Evolutionary conservation across 306 rosid genomes (phyloP).

Genomic region (Cicer cuneatum): DNA sequence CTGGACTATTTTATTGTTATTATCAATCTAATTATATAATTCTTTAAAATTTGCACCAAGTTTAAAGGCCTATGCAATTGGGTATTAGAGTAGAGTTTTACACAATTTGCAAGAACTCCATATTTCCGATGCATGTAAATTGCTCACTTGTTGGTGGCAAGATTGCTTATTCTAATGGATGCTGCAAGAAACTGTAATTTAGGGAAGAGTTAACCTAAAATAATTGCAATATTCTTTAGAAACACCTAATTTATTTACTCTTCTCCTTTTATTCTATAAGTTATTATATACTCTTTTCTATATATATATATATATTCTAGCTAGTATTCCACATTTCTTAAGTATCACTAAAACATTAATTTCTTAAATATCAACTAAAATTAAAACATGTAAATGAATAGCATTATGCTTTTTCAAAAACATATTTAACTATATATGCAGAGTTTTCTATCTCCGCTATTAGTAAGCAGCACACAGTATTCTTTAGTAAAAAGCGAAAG

Average conservation of each 20-base stretch:
- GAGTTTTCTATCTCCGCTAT: background rate
- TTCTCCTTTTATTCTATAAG: too few relatives aligned
- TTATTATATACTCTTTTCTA: too few relatives aligned
- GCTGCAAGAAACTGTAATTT: background rate
- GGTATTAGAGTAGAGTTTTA: background rate
- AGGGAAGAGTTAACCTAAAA: background rate
- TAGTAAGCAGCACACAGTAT: conserved; percentile 39
- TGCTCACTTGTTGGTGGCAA: background rate
- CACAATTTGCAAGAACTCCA: too few relatives aligned
- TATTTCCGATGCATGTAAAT: too few relatives aligned
- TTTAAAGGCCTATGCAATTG: background rate
- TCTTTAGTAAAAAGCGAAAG: conserved; percentile 60
- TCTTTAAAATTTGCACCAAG: background rate
- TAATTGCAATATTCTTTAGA: background rate
- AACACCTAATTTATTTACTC: background rate
- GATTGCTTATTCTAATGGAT: background rate
- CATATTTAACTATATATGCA: background rate
- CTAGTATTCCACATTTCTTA: too few relatives aligned
- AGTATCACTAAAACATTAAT: too few relatives aligned
- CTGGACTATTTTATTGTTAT: too few relatives aligned
- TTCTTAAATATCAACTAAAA: too few relatives aligned
- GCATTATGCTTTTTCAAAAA: background rate
- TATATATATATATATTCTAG: too few relatives aligned
- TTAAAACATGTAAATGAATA: too few relatives aligned
- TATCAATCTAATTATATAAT: background rate